Evolutionary conservation across 2,329 filamentous ascomycete species (phyloP), one percentile per base, ranked within the genome.

Genomic region (Colletotrichum graminicola): DNA sequence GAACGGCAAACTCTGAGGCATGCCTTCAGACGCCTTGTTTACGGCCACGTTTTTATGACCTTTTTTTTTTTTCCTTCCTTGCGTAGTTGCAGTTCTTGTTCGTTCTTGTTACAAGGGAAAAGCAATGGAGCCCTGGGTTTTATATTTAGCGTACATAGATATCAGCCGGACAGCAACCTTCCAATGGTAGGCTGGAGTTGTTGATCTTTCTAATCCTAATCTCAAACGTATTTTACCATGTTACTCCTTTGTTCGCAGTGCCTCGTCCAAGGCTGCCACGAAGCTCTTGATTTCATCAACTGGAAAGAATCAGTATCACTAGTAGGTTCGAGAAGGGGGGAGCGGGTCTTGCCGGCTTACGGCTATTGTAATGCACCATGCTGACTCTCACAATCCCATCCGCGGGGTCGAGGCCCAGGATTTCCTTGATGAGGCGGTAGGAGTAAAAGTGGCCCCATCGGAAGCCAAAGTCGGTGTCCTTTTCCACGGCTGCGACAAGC

Each of bases 281-380:
- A 90, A 83, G 11, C 78, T 82, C 56, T 82, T 80, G 3, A 91
- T 82, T 77, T 92, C 90, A 3, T 89, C 86, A 74, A 88, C 88
- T 86, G n/a, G 6, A 23, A 43, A 10, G 21, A 21, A 32, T 65
- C n/a, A 69, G 34, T 16, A 11, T 62, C 7, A n/a, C 23, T 21
- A 16, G 26, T 16, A 52, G 34, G 12, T 29, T 34, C 41, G 14
- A 45, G 10, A 23, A 3, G n/a, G 14, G 16, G 2, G 49, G 56
- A 29, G n/a, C 29, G 29, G 29, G 12, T 29, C 34, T 36, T 10
- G 34, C 32, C n/a, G 43, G 84, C 87, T 83, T 76, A 89, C 88
- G 77, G 3, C 90, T 92, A 75, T 94, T 94, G 77, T 94, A 94
- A 79, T 93, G 91, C 66, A 92, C 86, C 84, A 93, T 84, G 75